Evolutionary conservation across 78 protist species (phyloP), one percentile per base, ranked within the genome.

Genomic region (Corallochytrium limacisporum): DNA sequence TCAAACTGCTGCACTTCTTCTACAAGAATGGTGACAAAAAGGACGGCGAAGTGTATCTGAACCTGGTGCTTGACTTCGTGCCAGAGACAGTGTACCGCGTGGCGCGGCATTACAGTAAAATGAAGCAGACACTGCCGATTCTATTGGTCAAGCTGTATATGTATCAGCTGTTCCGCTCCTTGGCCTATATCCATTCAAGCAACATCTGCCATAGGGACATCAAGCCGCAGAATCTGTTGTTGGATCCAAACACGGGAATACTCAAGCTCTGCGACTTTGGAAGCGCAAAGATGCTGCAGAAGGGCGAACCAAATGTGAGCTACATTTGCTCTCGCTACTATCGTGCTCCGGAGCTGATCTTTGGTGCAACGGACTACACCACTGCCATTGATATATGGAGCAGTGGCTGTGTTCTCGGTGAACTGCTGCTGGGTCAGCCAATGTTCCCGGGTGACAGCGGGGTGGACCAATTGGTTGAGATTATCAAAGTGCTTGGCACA

Each of bases 301-400:
- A 29, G 65, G 97, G 92, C 13, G 96, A 98, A 78, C 84, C 96
- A 26, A 96, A 94, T 63, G 97, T 95, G 20, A 50, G 98, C n/a
- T 96, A 96, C 86, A 95, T 98, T 33, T 96, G 99, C 78, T 94
- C 98, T 54, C 88, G 99, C 29, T 96, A 93, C 85, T 97, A 97
- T 74, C 83, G 99, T 32, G 99, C 99, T 1, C 99, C 99, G 12
- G 99, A 98, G 74, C 87, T 98, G 56, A 89, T 96, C 43, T 91
- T 98, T 43, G 98, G 98, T 4, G 85, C 98, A 24, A 83, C 96
- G 28, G 78, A 87, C 56, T 98, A 98, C 83, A 79, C 97, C 0
- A 62, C 89, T 0, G 53, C 94, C 20, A 90, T 98, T 29, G 94
- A 75, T 71, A 46, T 65, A 31, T 81, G 78, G 83, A 83, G 91